Evolutionary conservation across 768 basidiomycete species (phyloP).

Genomic region (Rhodosporidiobolus sp.): DNA sequence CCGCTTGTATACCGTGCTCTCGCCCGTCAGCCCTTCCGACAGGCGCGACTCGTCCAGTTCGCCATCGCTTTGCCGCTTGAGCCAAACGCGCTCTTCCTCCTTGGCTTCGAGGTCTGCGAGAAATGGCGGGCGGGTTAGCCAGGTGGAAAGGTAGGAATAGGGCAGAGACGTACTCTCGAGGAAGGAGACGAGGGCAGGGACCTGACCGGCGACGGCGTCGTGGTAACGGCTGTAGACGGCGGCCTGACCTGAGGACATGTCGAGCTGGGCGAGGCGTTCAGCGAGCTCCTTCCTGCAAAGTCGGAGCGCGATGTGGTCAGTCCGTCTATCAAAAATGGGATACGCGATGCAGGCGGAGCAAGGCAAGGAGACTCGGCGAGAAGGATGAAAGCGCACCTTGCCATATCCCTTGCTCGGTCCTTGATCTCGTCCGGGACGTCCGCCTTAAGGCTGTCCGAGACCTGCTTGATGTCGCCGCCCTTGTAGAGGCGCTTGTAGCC

Average conservation of each 20-base stretch:
- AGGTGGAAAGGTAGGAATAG: not conserved
- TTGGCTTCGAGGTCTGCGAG: slow-evolving; percentile 35
- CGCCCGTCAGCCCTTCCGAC: slow-evolving; percentile 33
- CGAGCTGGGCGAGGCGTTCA: slow-evolving; percentile 18
- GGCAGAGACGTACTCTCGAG: slow-evolving; percentile 24
- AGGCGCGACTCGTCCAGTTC: slow-evolving; percentile 30
- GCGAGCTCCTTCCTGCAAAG: slow-evolving; percentile 24
- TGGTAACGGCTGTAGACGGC: slow-evolving; percentile 21
- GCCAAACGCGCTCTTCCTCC: slow-evolving; percentile 37
- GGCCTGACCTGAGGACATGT: slow-evolving; percentile 18
- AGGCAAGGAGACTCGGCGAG: not conserved
- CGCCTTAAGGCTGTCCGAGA: slow-evolving; percentile 27
- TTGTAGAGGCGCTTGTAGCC: slow-evolving; percentile 35
- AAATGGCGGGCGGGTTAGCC: too few relatives aligned
- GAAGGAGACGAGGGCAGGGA: slow-evolving; percentile 23
- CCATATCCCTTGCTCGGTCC: slow-evolving; percentile 35
- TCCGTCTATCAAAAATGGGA: too few relatives aligned
- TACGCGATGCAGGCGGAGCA: too few relatives aligned
- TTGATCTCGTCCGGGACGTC: slow-evolving; percentile 29
- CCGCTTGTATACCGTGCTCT: slow-evolving; percentile 30
- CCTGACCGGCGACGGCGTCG: slow-evolving; percentile 12
- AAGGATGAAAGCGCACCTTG: not conserved
- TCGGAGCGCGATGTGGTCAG: too few relatives aligned
- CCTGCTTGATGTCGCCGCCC: slow-evolving; percentile 21
- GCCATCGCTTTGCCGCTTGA: slow-evolving; percentile 27